Conservation (phyloP, 352 stramenopile genomes). For the Phytophthora megakarya region DNA sequence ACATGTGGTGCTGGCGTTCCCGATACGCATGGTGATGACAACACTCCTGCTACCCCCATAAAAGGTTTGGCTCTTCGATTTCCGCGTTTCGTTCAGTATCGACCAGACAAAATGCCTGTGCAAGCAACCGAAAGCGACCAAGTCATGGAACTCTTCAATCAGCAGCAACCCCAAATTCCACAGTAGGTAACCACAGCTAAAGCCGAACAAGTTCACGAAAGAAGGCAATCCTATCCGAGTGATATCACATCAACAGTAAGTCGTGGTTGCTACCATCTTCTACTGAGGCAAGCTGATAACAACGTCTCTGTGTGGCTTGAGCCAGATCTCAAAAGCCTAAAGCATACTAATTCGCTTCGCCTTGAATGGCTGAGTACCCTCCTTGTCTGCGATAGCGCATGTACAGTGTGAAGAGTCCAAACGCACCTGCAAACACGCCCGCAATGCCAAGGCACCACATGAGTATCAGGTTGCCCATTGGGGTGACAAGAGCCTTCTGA, state of each 20-base stretch:
- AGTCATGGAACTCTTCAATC: slow-evolving; percentile 75
- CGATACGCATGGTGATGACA: slow-evolving; percentile 14
- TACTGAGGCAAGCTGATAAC: slow-evolving; percentile 17
- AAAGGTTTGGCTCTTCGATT: slow-evolving; percentile 98
- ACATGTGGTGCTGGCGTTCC: slow-evolving; percentile 66
- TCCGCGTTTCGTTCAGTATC: slow-evolving; percentile 96
- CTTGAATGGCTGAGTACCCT: slow-evolving; percentile 24
- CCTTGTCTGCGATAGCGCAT: slow-evolving; percentile 18
- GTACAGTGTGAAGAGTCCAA: slow-evolving; percentile 17
- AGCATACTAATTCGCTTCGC: slow-evolving; percentile 1
- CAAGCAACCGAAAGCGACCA: slow-evolving; percentile 96
- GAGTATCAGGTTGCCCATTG: slow-evolving; percentile 25
- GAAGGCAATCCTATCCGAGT: not conserved
- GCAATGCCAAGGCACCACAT: slow-evolving; percentile 23
- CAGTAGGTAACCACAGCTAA: slow-evolving; percentile 14
- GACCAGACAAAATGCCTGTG: slow-evolving; percentile 95
- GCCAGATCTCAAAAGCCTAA: slow-evolving; percentile 6
- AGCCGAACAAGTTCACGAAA: not conserved
- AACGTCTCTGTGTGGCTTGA: slow-evolving; percentile 1
- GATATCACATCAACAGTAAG: not conserved
- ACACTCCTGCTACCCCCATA: slow-evolving; percentile 10
- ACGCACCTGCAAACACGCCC: slow-evolving; percentile 10
- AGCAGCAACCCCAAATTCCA: slow-evolving; percentile 43
- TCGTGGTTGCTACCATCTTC: slow-evolving; percentile 1
- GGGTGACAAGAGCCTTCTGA: slow-evolving; percentile 27